Base-by-base conservation (phyloP, 2,329 filamentous ascomycete species). In the Penicillium sp. region DNA sequence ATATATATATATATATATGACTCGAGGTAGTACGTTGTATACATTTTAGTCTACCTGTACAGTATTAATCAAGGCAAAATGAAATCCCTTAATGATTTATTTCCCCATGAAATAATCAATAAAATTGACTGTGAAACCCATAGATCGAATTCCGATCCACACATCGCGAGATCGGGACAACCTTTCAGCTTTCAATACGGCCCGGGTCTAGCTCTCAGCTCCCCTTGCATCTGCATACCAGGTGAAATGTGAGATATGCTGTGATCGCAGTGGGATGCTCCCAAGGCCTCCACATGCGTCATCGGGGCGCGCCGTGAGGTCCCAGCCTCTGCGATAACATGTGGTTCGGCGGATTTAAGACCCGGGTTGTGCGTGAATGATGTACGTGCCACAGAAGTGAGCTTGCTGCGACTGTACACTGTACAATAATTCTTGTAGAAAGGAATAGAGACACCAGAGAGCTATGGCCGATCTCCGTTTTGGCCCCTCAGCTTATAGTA, bases 191-290 rank as follows among this genome's bases (percentile, higher is more conserved):
- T 62, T 27, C 23, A 58, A 61, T 55, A 55, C 55, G 44, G 58
- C 49, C 57, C 48, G 47, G 41, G 35, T 39, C 59, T 44, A 61
- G 58, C 50, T 59, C 45, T 56, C 42, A 53, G 49, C 51, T 65
- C 61, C 63, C 64, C 64, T 66, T 66, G 63, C 64, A 66, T 60
- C 49, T 53, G 54, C 60, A 66, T 64, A 60, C 61, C 58, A 52
- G 31, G 50, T 53, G 50, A 47, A 56, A 33, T 49, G 23, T 44
- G 49, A 48, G 39, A 35, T 50, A 47, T 52, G 47, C 47, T 31
- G 33, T 53, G 42, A 33, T 49, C 50, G 31, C 39, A 36, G 42
- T 50, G 47, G 38, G 39, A 25, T 31, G 35, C 56, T 60, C 5
- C 5, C 52, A 44, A 45, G 50, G 10, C 63, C 64, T 63, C 64